Conservation (phyloP, 129 eudicot genomes). For the Saposhnikovia divaricata region DNA sequence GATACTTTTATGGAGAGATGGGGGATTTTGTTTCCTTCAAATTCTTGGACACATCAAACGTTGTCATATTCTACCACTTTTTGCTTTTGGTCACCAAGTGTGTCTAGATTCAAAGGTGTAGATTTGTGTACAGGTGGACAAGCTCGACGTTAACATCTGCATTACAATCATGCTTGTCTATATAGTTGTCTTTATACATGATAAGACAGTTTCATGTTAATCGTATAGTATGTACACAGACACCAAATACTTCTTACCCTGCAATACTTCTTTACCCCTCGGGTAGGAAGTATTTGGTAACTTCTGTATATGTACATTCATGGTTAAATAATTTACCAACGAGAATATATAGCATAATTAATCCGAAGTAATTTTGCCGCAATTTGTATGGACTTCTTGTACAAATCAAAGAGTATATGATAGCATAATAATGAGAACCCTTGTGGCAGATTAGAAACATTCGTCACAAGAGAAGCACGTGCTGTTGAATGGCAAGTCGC, state of each 20-base stretch:
- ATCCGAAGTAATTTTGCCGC: too few relatives aligned
- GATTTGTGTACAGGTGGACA: neutral
- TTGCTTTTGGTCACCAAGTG: neutral
- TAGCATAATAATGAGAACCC: neutral
- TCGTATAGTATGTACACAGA: neutral
- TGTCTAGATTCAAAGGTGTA: constrained; percentile 1
- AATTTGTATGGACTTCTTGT: too few relatives aligned
- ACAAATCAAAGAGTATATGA: too few relatives aligned
- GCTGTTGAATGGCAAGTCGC: neutral
- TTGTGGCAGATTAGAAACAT: neutral
- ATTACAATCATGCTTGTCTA: neutral
- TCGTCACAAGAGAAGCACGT: neutral
- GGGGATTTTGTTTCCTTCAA: too few relatives aligned
- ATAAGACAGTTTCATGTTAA: neutral
- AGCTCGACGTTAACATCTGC: neutral
- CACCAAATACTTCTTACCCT: too few relatives aligned
- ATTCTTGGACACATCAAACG: neutral
- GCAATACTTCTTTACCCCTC: too few relatives aligned
- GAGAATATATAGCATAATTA: too few relatives aligned
- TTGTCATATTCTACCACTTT: neutral
- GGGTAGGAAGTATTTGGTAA: too few relatives aligned
- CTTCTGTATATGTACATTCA: too few relatives aligned
- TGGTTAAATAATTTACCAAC: too few relatives aligned
- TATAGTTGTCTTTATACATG: neutral
- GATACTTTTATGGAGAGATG: neutral